Evolutionary conservation across 495 filamentous ascomycete species (phyloP).

Genomic region (Talaromyces nanjingensis): DNA sequence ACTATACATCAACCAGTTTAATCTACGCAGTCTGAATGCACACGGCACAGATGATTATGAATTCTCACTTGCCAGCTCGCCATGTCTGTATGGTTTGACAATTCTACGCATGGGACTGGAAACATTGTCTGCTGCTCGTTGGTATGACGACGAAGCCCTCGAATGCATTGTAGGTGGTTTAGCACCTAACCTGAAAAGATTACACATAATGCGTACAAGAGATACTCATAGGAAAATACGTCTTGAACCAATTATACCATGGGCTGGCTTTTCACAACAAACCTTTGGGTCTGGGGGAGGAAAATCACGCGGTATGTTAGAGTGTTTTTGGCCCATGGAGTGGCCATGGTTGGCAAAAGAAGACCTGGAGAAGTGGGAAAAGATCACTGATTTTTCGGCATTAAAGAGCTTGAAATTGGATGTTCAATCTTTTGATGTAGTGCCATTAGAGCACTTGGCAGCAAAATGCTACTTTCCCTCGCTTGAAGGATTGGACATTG

Average conservation of each 20-base stretch:
- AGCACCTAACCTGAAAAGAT: not conserved
- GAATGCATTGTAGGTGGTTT: not conserved
- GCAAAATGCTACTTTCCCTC: not conserved
- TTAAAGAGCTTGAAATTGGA: not conserved
- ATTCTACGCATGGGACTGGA: not conserved
- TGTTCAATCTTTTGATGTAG: too few relatives aligned
- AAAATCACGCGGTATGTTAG: not conserved
- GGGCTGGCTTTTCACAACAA: not conserved
- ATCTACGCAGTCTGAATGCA: not conserved
- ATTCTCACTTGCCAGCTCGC: not conserved
- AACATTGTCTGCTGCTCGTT: not conserved
- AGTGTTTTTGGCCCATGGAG: not conserved
- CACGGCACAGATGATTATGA: not conserved
- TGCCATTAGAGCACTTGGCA: not conserved
- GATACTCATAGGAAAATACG: too few relatives aligned
- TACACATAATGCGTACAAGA: not conserved
- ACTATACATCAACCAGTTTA: not conserved
- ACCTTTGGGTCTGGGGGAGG: not conserved
- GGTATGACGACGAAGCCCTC: not conserved
- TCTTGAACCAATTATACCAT: not conserved
- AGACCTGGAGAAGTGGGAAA: not conserved
- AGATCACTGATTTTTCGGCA: not conserved
- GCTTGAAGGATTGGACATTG: not conserved
- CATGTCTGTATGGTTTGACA: not conserved
- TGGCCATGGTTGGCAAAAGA: not conserved